A percentile compares a stretch with the other conserved stretches of the same genome.
phyloP scores from a whole-genome alignment of 306 rosid species.

The Benincasa hispida region DNA sequence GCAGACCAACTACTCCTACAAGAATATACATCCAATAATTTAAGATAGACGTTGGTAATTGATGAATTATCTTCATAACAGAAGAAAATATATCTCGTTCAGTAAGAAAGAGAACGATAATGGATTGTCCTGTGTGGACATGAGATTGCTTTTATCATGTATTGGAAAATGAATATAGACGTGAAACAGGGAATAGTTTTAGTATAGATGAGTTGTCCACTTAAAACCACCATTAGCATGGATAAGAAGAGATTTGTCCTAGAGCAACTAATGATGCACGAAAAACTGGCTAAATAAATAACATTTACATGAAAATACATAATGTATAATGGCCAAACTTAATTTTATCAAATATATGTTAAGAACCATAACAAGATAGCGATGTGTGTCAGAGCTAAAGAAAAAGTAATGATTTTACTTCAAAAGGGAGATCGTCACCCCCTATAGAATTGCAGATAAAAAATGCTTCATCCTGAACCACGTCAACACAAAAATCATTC shows the following conservation, averaged over 20 bases:
- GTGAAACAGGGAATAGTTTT: background rate
- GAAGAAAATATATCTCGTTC: background rate
- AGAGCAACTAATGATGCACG: background rate
- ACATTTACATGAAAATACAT: background rate
- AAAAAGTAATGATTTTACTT: background rate
- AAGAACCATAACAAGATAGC: background rate
- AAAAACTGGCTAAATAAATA: background rate
- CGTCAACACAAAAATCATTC: conserved; percentile 65
- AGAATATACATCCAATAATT: conserved; percentile 7
- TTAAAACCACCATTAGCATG: background rate
- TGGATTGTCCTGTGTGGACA: background rate
- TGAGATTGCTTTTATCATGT: background rate
- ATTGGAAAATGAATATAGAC: background rate
- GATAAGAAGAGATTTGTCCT: background rate
- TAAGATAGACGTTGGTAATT: background rate
- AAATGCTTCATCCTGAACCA: conserved; percentile 63
- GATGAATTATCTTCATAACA: background rate
- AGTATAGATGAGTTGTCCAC: background rate
- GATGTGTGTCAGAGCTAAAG: background rate
- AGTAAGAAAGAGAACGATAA: background rate
- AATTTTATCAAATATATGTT: background rate
- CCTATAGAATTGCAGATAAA: conserved; percentile 92
- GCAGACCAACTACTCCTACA: conserved; percentile 95
- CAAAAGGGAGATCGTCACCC: conserved; percentile 30
- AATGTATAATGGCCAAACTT: background rate